phyloP scores from a whole-genome alignment of 2,329 filamentous ascomycete species.

The Penicillium verrucosum region DNA sequence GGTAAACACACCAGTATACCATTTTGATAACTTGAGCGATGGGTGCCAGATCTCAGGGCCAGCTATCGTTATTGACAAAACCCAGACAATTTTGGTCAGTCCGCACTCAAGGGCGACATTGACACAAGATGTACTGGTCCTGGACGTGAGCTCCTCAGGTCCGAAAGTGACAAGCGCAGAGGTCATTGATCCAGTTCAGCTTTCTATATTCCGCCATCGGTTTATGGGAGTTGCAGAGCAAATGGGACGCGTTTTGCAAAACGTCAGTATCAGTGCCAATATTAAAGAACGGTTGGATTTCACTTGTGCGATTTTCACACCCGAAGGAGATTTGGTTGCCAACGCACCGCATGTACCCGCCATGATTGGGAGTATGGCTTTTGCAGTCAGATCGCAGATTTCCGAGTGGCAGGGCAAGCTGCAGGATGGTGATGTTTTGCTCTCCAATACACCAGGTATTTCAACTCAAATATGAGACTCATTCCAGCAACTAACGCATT shows the following conservation, averaged over 20 bases:
- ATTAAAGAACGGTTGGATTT: slow-evolving; percentile 83
- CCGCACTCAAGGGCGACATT: slow-evolving; percentile 36
- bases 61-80: slow-evolving; percentile 36
- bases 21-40: background rate
- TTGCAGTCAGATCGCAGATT: slow-evolving; percentile 70
- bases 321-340: slow-evolving; percentile 64
- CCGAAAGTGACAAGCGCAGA: slow-evolving; percentile 35
- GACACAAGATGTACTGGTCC: slow-evolving; percentile 32
- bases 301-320: slow-evolving; percentile 74
- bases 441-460: slow-evolving; percentile 63
- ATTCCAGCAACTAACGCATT: background rate
- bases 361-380: slow-evolving; percentile 70
- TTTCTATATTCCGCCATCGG: slow-evolving; percentile 73
- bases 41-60: slow-evolving; percentile 13
- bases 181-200: slow-evolving; percentile 69
- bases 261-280: slow-evolving; percentile 65
- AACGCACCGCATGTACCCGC: slow-evolving; percentile 68
- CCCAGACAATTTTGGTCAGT: slow-evolving; percentile 44
- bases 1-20: slow-evolving; percentile 4
- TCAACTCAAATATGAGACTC: no score
- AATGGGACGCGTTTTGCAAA: slow-evolving; percentile 74
- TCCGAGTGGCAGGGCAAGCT: slow-evolving; percentile 70
- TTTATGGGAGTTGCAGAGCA: slow-evolving; percentile 85
- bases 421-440: slow-evolving; percentile 70
- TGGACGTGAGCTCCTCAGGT: slow-evolving; percentile 30